A percentile compares a stretch with the other conserved stretches of the same genome.
Evolutionary conservation across 2,329 filamentous ascomycete species (phyloP).

Genomic region (Penicillium capsulatum): DNA sequence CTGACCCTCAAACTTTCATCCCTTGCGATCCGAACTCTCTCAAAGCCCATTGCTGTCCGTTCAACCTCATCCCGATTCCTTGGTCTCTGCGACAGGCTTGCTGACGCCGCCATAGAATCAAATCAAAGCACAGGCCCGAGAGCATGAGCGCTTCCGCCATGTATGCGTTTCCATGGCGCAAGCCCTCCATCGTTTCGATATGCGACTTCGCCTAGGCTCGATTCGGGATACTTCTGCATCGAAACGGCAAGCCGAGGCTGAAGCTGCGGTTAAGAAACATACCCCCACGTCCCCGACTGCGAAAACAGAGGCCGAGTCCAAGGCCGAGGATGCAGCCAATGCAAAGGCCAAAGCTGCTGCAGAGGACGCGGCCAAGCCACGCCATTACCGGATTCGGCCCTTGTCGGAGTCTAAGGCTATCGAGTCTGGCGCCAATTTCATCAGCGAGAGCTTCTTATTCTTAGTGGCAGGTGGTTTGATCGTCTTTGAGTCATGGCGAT

Average conservation of each 20-base stretch:
- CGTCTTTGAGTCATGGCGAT: constrained; percentile 59
- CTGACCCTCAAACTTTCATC: constrained; percentile 64
- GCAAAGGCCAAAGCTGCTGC: constrained; percentile 42
- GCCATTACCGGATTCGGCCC: constrained; percentile 56
- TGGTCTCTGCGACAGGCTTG: constrained; percentile 18
- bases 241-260: constrained; percentile 46
- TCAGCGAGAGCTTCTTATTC: constrained; percentile 64
- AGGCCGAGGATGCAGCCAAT: constrained; percentile 51
- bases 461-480: constrained; percentile 60
- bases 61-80: not conserved
- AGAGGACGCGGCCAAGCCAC: constrained; percentile 47
- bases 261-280: constrained; percentile 53
- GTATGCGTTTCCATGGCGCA: constrained; percentile 62
- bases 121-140: constrained; percentile 64
- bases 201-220: constrained; percentile 63
- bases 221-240: constrained; percentile 57
- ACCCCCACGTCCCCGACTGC: constrained; percentile 54
- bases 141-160: constrained; percentile 62
- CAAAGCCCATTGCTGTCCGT: constrained; percentile 64
- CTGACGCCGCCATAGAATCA: constrained; percentile 50
- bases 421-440: constrained; percentile 65
- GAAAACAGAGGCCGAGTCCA: constrained; percentile 58
- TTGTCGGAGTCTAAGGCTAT: constrained; percentile 65
- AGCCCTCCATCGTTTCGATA: constrained; percentile 61
- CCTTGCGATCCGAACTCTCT: constrained; percentile 60